Base-by-base conservation (phyloP, 1,284 basidiomycete genomes). In the Puccinia novopanici region DNA sequence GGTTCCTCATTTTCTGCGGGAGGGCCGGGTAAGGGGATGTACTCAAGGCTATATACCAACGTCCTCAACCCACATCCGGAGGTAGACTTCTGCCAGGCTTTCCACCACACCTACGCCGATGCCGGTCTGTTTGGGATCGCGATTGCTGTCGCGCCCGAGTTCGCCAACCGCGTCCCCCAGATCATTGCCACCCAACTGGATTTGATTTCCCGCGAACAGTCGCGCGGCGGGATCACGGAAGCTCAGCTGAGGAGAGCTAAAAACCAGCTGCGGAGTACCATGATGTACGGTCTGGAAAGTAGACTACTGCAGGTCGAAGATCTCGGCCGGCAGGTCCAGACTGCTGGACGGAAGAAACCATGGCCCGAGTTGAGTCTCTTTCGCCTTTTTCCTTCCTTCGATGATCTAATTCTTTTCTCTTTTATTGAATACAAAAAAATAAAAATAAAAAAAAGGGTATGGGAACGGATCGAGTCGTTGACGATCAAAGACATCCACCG, bases 21-120 rank as follows among this genome's bases (percentile, higher is more conserved):
- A 54, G 78, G 78, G 34, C 78, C 78, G 42, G 78, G 78, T 3
- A 80, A 80, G 45, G 78, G 78, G n/a, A 80, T 80, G 78, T 80
- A 80, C 52, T 80, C 78, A 5, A 48, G 78, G 48, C 34, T 80
- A 9, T 80, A 80, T 27, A 73, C 78, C 34, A 54, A 63, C 55
- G 78, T 80, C n/a, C 65, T 80, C 42, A 80, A 80, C 63, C 78
- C 70, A 8, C 70, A 80, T 67, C 78, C 70, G 17, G 59, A 73
- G 73, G 70, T 80, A 0, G 78, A 80, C 19, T 80, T 73, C 40
- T 80, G 78, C 63, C 70, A 73, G 52, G 70, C 78, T 34, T 80
- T 80, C 65, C 78, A 80, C 55, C 78, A 80, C 50, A 72, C 70
- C 30, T 80, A 80, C 42, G 45, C 59, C 45, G 78, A 80, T 67